Conservation (phyloP, 2,329 filamentous ascomycete genomes). For the Penicillium sp. region DNA sequence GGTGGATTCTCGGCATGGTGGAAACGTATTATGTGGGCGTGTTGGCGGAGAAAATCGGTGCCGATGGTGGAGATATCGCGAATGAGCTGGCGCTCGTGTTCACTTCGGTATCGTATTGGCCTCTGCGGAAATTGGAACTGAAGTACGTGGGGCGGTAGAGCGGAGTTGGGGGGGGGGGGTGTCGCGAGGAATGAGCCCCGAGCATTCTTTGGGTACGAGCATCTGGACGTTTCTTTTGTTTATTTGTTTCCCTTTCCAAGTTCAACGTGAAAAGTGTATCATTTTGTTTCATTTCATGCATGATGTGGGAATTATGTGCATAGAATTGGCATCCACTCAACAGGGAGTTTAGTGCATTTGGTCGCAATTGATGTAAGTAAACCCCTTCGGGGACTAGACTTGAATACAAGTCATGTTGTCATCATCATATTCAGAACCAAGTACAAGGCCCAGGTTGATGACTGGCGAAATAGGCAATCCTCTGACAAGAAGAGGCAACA, state of each 20-base stretch:
- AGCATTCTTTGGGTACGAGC: neutral
- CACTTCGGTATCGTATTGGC: constrained; percentile 44
- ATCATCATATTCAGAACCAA: too few species aligned
- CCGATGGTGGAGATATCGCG: constrained; percentile 45
- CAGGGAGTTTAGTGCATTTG: too few species aligned
- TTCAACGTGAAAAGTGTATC: neutral
- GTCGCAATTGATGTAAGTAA: too few species aligned
- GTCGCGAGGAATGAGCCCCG: neutral
- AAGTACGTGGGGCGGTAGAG: constrained; percentile 41
- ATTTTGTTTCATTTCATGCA: neutral
- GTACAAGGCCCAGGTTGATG: too few species aligned
- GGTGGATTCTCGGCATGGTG: constrained; percentile 54
- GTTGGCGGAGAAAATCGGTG: constrained; percentile 41
- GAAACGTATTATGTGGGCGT: constrained; percentile 52
- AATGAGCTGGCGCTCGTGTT: constrained; percentile 50
- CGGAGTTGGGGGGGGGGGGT: neutral
- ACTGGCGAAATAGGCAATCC: too few species aligned
- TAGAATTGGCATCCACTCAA: too few species aligned
- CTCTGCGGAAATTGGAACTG: constrained; percentile 45
- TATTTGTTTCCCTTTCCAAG: too few species aligned
- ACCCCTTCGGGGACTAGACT: too few species aligned
- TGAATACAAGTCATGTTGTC: too few species aligned
- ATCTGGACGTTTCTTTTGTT: too few species aligned
- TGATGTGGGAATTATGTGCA: too few species aligned
- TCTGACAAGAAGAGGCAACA: neutral